Evolutionary conservation across 371 early-diverging fungal species (phyloP), one percentile per base, ranked within the genome.

Genomic region (Umbelopsis sp.): DNA sequence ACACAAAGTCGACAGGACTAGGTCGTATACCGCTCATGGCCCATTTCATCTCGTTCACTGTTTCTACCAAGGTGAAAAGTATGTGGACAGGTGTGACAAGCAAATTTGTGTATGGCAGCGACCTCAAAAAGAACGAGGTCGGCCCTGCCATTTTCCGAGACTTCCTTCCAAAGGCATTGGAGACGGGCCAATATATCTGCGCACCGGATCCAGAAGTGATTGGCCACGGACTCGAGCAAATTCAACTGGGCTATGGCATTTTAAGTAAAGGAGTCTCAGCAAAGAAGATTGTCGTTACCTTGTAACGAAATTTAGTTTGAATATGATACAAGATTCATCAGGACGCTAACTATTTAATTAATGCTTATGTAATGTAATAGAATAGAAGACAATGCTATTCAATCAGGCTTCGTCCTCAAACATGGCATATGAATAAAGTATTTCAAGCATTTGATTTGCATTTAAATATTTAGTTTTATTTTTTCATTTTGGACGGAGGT

Each of bases 191-290:
- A 20, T 63, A 18, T 63, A 41, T 63, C 63, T 16, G 18, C 35
- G 35, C 63, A 5, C 63, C 63, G 11, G 63, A 63, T 63, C 37
- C 63, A 10, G 35, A 38, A 35, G 63, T 63, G 44, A 41, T 63
- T 20, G 63, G 63, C 10, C 35, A 63, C 38, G 63, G 63, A 63
- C 63, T 63, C 14, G 38, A 63, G 38, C 38, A 35, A 29, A 63
- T 63, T 4, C 63, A 63, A 8, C 18, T 1, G 0, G 63, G 63
- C 9, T 41, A 18, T 35, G 35, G 37, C 37, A 16, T 41, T 32
- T 41, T 63, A 41, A 63, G 20, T 20, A 63, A 63, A 63, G 63
- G 63, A 35, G 63, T 41, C 14, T 63, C 63, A 18, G 63, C 63
- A 38, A 63, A 63, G 63, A 63, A 63, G 12, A 38, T 38, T 63